Percentiles rank a stretch among this genome's conserved stretches.
Conservation (phyloP, 2,329 filamentous ascomycete genomes). For the Penicillium sp. region DNA sequence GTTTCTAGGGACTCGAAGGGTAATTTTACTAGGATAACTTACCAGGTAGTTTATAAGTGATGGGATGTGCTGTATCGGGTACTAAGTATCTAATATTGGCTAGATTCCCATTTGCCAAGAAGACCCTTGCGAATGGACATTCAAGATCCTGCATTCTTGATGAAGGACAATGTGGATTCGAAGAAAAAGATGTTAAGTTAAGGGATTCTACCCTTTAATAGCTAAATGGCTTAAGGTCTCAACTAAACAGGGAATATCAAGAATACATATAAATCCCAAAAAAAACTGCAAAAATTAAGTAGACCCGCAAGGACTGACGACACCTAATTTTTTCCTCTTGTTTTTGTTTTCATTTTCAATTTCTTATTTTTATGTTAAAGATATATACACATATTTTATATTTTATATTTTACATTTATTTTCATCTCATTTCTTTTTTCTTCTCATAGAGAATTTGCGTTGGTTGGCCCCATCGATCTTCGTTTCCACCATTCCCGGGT, state of each 20-base stretch:
- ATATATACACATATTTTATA: not conserved
- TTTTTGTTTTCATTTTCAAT: not conserved
- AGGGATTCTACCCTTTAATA: not conserved
- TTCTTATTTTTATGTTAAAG: not conserved
- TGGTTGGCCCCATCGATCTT: slow-evolving; percentile 30
- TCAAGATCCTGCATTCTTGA: slow-evolving; percentile 23
- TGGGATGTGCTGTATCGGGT: not conserved
- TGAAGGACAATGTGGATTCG: slow-evolving; percentile 13
- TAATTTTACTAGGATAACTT: not conserved
- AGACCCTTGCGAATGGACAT: slow-evolving; percentile 21
- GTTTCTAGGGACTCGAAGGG: not conserved
- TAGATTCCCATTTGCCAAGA: slow-evolving; percentile 14
- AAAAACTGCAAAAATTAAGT: not conserved
- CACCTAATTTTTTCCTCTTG: not conserved
- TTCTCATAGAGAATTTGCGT: slow-evolving; percentile 11
- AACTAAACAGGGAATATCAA: not conserved
- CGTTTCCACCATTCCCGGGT: slow-evolving; percentile 31
- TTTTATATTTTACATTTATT: not conserved
- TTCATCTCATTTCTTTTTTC: slow-evolving; percentile 1
- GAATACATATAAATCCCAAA: not conserved
- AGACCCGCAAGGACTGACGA: slow-evolving; percentile 6
- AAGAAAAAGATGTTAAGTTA: not conserved
- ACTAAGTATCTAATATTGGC: slow-evolving; percentile 1
- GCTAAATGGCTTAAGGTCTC: not conserved
- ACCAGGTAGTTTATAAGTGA: not conserved